Evolutionary conservation across 768 basidiomycete species (phyloP).

Genomic region (Asterophora parasitica): DNA sequence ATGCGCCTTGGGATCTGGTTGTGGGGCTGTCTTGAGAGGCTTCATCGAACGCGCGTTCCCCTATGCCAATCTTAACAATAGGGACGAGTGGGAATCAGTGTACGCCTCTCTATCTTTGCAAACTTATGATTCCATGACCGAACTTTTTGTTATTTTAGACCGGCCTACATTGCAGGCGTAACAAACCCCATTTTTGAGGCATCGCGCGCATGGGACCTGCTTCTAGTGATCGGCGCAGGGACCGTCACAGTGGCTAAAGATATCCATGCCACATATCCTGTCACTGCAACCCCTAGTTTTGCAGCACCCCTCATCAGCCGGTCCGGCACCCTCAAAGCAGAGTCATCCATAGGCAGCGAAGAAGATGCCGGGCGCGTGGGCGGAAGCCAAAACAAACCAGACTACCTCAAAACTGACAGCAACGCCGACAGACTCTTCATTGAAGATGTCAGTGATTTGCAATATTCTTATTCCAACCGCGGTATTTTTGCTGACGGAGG

Average conservation of each 20-base stretch:
- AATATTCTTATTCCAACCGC: too few species aligned
- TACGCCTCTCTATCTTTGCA: slow-evolving; percentile 35
- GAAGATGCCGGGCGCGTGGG: slow-evolving; percentile 62
- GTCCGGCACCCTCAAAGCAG: slow-evolving; percentile 60
- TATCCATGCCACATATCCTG: slow-evolving; percentile 57
- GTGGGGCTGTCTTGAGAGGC: slow-evolving; percentile 77
- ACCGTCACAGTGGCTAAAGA: slow-evolving; percentile 86
- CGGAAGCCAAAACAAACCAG: slow-evolving; percentile 52
- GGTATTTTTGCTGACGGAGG: slow-evolving; percentile 2
- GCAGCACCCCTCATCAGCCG: slow-evolving; percentile 45
- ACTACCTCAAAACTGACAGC: slow-evolving; percentile 53
- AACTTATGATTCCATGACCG: neutral
- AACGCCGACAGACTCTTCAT: slow-evolving; percentile 83
- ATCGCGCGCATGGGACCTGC: slow-evolving; percentile 84
- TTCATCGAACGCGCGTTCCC: slow-evolving; percentile 93
- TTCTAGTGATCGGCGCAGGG: slow-evolving; percentile 87
- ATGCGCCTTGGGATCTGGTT: slow-evolving; percentile 89
- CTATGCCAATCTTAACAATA: slow-evolving; percentile 84
- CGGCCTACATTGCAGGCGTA: slow-evolving; percentile 94
- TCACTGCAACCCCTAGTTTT: slow-evolving; percentile 33
- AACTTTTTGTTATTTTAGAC: slow-evolving; percentile 36
- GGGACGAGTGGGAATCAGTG: slow-evolving; percentile 89
- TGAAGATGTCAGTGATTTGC: slow-evolving; percentile 70
- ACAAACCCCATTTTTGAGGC: slow-evolving; percentile 96
- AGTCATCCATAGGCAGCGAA: slow-evolving; percentile 57